Percentiles rank a stretch among this genome's conserved stretches.
phyloP scores from a whole-genome alignment of 202 grass and related monocot genomes.

The Hordeum pubiflorum region DNA sequence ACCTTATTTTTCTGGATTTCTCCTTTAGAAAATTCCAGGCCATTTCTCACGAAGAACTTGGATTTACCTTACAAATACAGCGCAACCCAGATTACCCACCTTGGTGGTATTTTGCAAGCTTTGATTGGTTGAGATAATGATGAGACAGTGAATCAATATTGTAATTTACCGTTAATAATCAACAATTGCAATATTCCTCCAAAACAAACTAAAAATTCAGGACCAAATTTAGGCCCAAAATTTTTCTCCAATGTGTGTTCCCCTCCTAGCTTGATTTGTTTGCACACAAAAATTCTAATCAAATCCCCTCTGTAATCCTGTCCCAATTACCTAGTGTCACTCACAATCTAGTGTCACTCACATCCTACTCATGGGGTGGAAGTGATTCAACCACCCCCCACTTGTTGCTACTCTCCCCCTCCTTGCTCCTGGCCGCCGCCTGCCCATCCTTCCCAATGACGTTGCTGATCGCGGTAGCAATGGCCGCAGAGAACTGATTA shows the following conservation, averaged over 20 bases:
- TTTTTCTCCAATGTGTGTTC: neutral
- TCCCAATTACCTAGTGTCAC: constrained; percentile 21
- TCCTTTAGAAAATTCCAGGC: neutral
- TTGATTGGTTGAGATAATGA: neutral
- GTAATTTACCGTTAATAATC: neutral
- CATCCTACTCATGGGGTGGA: constrained; percentile 22
- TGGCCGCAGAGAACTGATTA: constrained; percentile 39
- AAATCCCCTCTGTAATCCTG: neutral
- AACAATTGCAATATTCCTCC: neutral
- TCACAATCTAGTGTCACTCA: constrained; percentile 10
- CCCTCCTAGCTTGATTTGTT: constrained; percentile 18
- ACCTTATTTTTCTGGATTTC: neutral
- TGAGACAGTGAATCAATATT: neutral
- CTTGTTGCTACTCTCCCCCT: constrained; percentile 51
- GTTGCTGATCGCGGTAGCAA: constrained; percentile 41
- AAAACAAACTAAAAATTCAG: constrained; percentile 4
- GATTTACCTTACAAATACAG: neutral
- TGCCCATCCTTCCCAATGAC: constrained; percentile 54
- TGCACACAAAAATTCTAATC: constrained; percentile 27
- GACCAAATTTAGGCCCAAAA: constrained; percentile 22
- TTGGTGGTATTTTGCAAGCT: neutral
- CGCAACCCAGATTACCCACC: neutral
- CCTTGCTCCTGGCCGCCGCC: constrained; percentile 33
- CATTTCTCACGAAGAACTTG: neutral
- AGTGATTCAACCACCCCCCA: constrained; percentile 47